Conservation (phyloP, 768 basidiomycete genomes). For the Mrakia blollopis region DNA sequence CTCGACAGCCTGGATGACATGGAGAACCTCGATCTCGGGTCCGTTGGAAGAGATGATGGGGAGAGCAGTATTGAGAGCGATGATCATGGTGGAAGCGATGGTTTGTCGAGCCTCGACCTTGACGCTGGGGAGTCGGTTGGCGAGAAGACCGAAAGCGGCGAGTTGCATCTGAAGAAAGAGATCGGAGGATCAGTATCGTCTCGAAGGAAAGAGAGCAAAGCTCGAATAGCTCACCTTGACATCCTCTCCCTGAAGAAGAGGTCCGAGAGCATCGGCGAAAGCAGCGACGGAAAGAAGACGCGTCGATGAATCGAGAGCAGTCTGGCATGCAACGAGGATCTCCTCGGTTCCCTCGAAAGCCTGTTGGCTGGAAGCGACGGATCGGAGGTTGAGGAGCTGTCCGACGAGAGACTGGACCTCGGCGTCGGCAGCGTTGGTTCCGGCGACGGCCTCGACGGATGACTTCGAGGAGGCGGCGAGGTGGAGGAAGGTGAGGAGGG, state of each 20-base stretch:
- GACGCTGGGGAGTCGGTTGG: slow-evolving; percentile 61
- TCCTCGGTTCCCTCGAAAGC: slow-evolving; percentile 31
- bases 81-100: slow-evolving; percentile 52
- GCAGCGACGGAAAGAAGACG: slow-evolving; percentile 63
- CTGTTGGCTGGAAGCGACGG: slow-evolving; percentile 4
- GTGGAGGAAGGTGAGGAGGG: slow-evolving; percentile 26
- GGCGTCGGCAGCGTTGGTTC: not conserved
- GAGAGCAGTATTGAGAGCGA: slow-evolving; percentile 17
- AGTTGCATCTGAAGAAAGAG: slow-evolving; percentile 47
- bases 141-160: slow-evolving; percentile 66
- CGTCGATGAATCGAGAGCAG: slow-evolving; percentile 55
- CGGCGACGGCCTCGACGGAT: slow-evolving; percentile 14
- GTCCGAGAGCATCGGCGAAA: slow-evolving; percentile 49
- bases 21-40: slow-evolving; percentile 6
- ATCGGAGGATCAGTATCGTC: not conserved
- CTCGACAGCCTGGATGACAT: slow-evolving; percentile 58
- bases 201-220: not conserved
- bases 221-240: slow-evolving; percentile 19
- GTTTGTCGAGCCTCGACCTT: slow-evolving; percentile 55
- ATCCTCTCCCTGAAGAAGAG: slow-evolving; percentile 35
- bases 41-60: slow-evolving; percentile 5
- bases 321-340: slow-evolving; percentile 40
- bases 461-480: slow-evolving; percentile 13
- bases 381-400: slow-evolving; percentile 11
- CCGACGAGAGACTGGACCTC: slow-evolving; percentile 19